Percentiles rank a stretch among this genome's conserved stretches.
Evolutionary conservation across 2,329 filamentous ascomycete genomes (phyloP).

Genomic region (Aureobasidium melanogenum): DNA sequence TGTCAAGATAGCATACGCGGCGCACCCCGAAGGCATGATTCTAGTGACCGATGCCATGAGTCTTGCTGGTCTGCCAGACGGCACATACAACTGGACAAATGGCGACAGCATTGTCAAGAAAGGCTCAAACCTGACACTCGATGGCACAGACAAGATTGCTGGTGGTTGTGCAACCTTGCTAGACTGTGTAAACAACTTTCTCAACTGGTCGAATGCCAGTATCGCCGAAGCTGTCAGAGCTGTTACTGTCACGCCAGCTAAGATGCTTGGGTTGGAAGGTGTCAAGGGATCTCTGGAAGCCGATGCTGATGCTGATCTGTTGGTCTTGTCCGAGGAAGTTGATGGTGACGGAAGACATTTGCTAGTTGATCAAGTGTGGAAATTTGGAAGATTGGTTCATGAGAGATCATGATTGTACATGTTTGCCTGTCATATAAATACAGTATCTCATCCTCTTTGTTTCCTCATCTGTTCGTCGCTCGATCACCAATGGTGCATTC

Average conservation of each 20-base stretch:
- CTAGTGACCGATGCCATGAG: slow-evolving; percentile 92
- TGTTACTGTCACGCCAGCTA: slow-evolving; percentile 68
- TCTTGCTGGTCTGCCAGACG: slow-evolving; percentile 73
- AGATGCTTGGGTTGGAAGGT: slow-evolving; percentile 60
- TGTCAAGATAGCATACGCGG: slow-evolving; percentile 80
- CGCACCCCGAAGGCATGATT: slow-evolving; percentile 75
- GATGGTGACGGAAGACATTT: slow-evolving; percentile 40
- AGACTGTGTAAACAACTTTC: slow-evolving; percentile 75
- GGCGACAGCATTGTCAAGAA: slow-evolving; percentile 58
- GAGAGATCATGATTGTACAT: slow-evolving; percentile 12
- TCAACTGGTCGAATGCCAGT: slow-evolving; percentile 61
- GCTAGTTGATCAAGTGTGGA: slow-evolving; percentile 69
- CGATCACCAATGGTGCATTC: background rate
- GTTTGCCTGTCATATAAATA: background rate
- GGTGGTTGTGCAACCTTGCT: slow-evolving; percentile 52
- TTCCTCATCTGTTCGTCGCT: background rate
- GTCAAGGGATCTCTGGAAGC: slow-evolving; percentile 52
- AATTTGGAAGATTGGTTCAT: slow-evolving; percentile 56
- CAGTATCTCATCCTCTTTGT: background rate
- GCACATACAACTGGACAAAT: slow-evolving; percentile 79
- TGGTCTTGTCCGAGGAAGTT: slow-evolving; percentile 53
- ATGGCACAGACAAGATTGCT: slow-evolving; percentile 71
- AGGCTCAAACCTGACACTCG: slow-evolving; percentile 62
- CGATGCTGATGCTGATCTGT: slow-evolving; percentile 46
- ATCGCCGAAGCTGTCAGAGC: slow-evolving; percentile 61